Conservation (phyloP, 176 grass and related monocot genomes). For the Triticum monococcum region DNA sequence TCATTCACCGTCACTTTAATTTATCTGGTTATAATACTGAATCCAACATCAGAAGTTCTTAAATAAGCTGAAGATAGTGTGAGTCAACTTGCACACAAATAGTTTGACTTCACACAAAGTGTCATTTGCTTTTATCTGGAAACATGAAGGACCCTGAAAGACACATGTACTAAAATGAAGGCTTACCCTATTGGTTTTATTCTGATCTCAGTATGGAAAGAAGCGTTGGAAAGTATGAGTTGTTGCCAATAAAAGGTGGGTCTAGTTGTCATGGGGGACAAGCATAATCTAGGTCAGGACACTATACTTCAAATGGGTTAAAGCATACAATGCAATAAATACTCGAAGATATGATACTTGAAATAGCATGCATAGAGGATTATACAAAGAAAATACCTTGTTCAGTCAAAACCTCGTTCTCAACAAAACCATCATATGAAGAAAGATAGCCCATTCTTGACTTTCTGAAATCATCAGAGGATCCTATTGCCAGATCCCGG, state of each 20-base stretch:
- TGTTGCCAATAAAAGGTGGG: neutral
- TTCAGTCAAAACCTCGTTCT: constrained; percentile 69
- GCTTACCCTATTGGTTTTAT: neutral
- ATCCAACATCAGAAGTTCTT: neutral
- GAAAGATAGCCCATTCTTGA: constrained; percentile 74
- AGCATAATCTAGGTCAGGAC: neutral
- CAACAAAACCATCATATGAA: constrained; percentile 72
- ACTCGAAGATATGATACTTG: neutral
- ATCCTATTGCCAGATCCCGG: constrained; percentile 50
- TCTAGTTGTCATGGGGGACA: neutral
- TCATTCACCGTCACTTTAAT: neutral
- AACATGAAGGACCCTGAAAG: neutral
- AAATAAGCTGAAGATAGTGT: constrained; percentile 23
- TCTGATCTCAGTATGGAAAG: neutral
- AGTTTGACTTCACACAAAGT: neutral
- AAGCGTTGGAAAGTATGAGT: neutral
- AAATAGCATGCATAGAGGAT: constrained; percentile 28
- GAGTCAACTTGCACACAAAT: neutral
- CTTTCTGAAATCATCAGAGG: constrained; percentile 76
- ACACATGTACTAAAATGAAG: constrained; percentile 17
- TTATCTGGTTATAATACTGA: constrained; percentile 16
- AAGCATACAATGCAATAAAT: constrained; percentile 15
- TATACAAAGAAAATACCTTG: constrained; percentile 55
- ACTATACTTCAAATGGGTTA: neutral
- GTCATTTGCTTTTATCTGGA: neutral